Conservation (phyloP, 208 protist genomes). For the Acanthamoeba healyi region DNA sequence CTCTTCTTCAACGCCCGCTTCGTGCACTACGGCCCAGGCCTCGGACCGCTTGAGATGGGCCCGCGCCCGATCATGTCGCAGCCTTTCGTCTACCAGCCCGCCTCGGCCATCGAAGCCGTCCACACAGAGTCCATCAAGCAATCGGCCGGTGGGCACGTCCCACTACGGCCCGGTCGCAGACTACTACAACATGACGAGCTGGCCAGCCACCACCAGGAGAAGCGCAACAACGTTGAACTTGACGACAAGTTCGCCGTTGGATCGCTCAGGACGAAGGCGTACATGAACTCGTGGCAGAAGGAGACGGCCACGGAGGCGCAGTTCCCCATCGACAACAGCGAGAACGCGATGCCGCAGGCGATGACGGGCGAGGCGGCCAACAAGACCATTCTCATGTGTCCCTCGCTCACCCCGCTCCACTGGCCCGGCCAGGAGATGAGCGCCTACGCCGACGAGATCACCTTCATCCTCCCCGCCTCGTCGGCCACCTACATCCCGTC, state of each 20-base stretch:
- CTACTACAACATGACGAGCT: not conserved
- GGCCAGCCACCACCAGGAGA: not conserved
- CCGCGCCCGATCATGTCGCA: not conserved
- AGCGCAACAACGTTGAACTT: not conserved
- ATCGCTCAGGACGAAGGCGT: not conserved
- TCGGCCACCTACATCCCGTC: not conserved
- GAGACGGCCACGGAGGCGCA: not conserved
- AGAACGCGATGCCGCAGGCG: not conserved
- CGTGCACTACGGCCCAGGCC: not conserved
- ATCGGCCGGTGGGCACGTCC: not conserved
- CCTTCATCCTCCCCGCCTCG: not conserved
- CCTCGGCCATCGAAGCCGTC: not conserved
- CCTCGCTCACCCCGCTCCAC: not conserved
- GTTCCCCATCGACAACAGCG: not conserved
- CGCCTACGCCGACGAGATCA: not conserved
- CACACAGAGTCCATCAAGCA: not conserved
- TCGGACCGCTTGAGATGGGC: not conserved
- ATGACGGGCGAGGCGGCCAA: slow-evolving; percentile 25
- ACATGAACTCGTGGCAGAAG: not conserved
- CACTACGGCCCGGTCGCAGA: not conserved
- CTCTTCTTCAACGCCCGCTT: slow-evolving; percentile 52
- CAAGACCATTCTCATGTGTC: slow-evolving; percentile 13
- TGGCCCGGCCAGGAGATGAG: not conserved
- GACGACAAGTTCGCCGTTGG: not conserved
- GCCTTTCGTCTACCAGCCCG: not conserved